Evolutionary conservation across 1,284 basidiomycete species (phyloP).

Genomic region (Tausonia pullulans): DNA sequence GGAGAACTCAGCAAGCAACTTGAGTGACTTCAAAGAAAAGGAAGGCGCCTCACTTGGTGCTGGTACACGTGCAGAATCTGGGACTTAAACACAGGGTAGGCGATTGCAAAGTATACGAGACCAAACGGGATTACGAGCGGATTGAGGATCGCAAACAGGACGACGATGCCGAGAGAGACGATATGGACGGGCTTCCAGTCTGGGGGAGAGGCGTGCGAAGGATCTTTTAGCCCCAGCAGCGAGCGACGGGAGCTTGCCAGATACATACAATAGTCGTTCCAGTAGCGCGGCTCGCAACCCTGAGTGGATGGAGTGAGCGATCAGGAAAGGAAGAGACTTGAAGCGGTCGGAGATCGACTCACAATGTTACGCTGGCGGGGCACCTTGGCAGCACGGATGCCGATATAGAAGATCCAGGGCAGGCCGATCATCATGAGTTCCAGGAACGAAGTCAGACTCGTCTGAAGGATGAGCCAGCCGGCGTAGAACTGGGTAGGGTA

Average conservation of each 20-base stretch:
- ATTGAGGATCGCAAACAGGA: constrained; percentile 10
- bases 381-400: constrained; percentile 6
- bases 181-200: constrained; percentile 8
- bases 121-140: constrained; percentile 11
- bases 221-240: no score
- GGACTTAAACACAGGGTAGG: constrained; percentile 4
- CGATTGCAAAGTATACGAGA: constrained; percentile 8
- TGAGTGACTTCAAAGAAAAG: not conserved
- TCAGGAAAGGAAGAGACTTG: no score
- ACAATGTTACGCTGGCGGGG: constrained; percentile 1
- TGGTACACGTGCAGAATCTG: constrained; percentile 13
- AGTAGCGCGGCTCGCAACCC: no score
- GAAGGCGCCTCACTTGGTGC: not conserved
- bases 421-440: constrained; percentile 15
- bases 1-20: not conserved
- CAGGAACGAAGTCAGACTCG: constrained; percentile 7
- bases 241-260: no score
- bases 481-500: constrained; percentile 7
- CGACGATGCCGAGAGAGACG: not conserved
- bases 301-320: no score
- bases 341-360: no score
- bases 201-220: no score
- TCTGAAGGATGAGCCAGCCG: constrained; percentile 14
- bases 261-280: not conserved
- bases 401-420: constrained; percentile 13